These are phyloP conservation scores for Acanthamoeba comandoni DNA, from an alignment of 208 protist genomes.

Conservation along the genomic window DNA sequence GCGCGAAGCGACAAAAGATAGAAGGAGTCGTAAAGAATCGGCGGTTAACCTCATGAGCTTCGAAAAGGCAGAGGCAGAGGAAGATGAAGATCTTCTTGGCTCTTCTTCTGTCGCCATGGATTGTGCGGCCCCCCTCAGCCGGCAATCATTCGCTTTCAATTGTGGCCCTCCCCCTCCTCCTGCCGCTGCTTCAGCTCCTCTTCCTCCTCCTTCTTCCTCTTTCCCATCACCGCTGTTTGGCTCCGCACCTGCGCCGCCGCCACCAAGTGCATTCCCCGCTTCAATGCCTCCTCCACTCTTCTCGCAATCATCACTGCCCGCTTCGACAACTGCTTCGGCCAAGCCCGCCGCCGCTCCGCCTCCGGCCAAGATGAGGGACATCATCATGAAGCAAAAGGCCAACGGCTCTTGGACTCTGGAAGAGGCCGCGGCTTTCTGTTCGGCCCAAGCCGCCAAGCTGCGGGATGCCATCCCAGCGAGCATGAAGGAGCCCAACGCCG, in stretches of 20 bases:
- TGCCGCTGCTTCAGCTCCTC: constrained; percentile 2
- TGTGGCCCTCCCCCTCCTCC: neutral
- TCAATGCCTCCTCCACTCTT: neutral
- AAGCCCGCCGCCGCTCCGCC: neutral
- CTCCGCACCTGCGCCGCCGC: neutral
- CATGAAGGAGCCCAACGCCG: neutral
- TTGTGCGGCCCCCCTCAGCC: too few species aligned
- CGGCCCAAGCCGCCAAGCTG: neutral
- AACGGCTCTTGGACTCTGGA: constrained; percentile 24
- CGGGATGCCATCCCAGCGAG: neutral
- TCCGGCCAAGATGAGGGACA: constrained; percentile 23
- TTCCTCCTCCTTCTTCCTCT: neutral
- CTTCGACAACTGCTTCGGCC: too few species aligned
- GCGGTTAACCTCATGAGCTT: too few species aligned
- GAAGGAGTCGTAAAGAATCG: too few species aligned
- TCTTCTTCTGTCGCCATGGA: too few species aligned
- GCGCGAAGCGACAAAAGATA: too few species aligned
- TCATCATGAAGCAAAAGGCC: constrained; percentile 73
- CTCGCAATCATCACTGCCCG: too few species aligned
- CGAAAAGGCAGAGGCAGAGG: too few species aligned
- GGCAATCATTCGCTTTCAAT: too few species aligned
- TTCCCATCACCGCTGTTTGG: neutral
- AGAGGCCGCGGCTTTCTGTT: neutral
- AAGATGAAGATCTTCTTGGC: too few species aligned
- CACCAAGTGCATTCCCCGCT: neutral